Evolutionary conservation across 2,329 filamentous ascomycete genomes (phyloP), one percentile per base, ranked within the genome.

Genomic region (Venturia oleaginea): DNA sequence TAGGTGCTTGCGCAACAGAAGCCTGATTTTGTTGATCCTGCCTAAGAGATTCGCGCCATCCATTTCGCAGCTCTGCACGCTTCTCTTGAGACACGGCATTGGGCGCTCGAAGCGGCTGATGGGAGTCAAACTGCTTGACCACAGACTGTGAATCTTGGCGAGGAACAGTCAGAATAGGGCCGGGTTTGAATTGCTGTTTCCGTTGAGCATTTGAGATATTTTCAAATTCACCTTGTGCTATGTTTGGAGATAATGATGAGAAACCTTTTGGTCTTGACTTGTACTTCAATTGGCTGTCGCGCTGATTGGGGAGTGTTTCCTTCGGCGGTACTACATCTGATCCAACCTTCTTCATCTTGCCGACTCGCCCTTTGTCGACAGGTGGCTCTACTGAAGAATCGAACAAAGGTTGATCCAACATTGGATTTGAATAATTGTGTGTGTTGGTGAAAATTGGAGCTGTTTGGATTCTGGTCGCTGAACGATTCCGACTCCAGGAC

Each of bases 191-290:
- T 75, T 71, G 22, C 71, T 67, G 66, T 77, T 74, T 71, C 63
- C 89, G 86, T 69, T 89, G 84, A 51, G 85, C 88, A 22, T 94
- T 80, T 0, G 90, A 87, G 68, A 93, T 80, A 64, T 92, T 84
- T 66, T 92, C 90, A 1, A 81, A 78, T 68, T 84, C 83, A 22
- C 32, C 77, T 57, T 38, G 27, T 10, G 27, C 61, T 32, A 48
- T 32, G 19, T 64, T 40, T n/a, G 10, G 43, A 38, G 61, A 37
- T 40, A 48, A 59, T 19, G 17, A 22, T 43, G 34, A 13, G 17
- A 63, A 42, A 8, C 11, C 27, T 30, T 30, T 32, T 10, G 62
- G 11, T 22, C 34, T 63, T 34, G 62, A 32, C 51, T 59, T 54
- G 13, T 30, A 34, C 37, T 63, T 38, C 5, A 48, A 19, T 13